Percentiles rank a stretch among this genome's conserved stretches.
phyloP scores from a whole-genome alignment of 495 filamentous ascomycete genomes.

The Cercophora sp. region DNA sequence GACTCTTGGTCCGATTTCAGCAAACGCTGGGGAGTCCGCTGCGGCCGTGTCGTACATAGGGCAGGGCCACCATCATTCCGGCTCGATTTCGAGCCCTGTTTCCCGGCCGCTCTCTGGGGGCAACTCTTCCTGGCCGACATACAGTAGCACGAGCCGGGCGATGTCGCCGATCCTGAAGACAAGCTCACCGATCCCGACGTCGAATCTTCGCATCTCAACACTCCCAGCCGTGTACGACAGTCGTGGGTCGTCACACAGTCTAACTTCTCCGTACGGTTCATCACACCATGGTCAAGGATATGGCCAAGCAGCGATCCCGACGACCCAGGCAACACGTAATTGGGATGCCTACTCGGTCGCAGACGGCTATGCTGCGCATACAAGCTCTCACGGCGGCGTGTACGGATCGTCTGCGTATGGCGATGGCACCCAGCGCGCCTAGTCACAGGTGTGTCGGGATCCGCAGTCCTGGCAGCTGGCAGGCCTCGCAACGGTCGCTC shows the following conservation, averaged over 20 bases:
- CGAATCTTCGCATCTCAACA: constrained; percentile 24
- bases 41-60: constrained; percentile 22
- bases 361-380: constrained; percentile 36
- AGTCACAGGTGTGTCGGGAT: background rate
- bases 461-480: background rate
- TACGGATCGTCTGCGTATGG: constrained; percentile 40
- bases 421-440: constrained; percentile 39
- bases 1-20: constrained; percentile 30
- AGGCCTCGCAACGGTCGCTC: background rate
- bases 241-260: constrained; percentile 21
- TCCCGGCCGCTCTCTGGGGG: constrained; percentile 38
- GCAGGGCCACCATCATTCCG: constrained; percentile 35
- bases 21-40: constrained; percentile 15
- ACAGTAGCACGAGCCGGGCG: constrained; percentile 22
- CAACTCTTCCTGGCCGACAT: constrained; percentile 33
- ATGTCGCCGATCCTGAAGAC: constrained; percentile 41
- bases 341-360: constrained; percentile 39
- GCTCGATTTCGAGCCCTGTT: constrained; percentile 39
- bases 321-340: constrained; percentile 18
- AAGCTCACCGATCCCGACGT: constrained; percentile 19
- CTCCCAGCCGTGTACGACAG: constrained; percentile 30
- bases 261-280: constrained; percentile 30
- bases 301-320: constrained; percentile 23
- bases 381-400: constrained; percentile 28
- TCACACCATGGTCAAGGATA: constrained; percentile 26